A percentile compares a stretch with the other conserved stretches of the same genome.
Conservation (phyloP, 2,329 filamentous ascomycete genomes). For the Mollisiaceae sp. region DNA sequence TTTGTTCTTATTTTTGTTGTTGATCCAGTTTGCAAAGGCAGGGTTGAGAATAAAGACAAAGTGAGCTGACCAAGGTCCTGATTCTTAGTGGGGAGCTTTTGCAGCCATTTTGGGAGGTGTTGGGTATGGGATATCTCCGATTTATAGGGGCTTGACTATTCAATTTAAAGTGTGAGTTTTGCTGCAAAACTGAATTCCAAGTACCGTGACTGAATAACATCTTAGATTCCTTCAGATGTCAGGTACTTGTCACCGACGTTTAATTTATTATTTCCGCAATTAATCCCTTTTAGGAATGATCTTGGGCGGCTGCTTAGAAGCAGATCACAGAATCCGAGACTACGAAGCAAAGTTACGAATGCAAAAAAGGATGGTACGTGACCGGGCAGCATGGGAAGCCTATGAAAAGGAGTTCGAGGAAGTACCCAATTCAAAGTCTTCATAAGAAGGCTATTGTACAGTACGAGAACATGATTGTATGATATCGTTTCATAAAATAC, state of each 20-base stretch:
- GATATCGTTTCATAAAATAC: constrained; percentile 14
- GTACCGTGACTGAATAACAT: not conserved
- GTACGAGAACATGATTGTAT: constrained; percentile 12
- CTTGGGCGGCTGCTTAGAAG: constrained; percentile 77
- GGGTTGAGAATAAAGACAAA: not conserved
- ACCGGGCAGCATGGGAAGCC: constrained; percentile 71
- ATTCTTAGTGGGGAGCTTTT: constrained; percentile 67
- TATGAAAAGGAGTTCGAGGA: constrained; percentile 62
- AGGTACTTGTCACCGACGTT: constrained; percentile 45
- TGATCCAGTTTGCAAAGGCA: not conserved
- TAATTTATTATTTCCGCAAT: not conserved
- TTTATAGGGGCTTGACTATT: constrained; percentile 74
- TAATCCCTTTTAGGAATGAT: constrained; percentile 61
- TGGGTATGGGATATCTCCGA: constrained; percentile 68
- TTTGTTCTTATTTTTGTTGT: not conserved
- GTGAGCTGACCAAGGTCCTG: constrained; percentile 23
- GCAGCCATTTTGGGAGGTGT: constrained; percentile 65
- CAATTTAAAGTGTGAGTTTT: constrained; percentile 76
- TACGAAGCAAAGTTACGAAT: constrained; percentile 71
- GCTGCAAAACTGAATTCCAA: not conserved
- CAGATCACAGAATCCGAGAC: constrained; percentile 68
- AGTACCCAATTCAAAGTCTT: constrained; percentile 18
- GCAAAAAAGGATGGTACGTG: constrained; percentile 65
- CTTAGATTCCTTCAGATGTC: constrained; percentile 80
- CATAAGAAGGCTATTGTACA: constrained; percentile 6